Evolutionary conservation across 306 rosid genomes (phyloP), one percentile per base, ranked within the genome.

Genomic region (Trifolium pratense): DNA sequence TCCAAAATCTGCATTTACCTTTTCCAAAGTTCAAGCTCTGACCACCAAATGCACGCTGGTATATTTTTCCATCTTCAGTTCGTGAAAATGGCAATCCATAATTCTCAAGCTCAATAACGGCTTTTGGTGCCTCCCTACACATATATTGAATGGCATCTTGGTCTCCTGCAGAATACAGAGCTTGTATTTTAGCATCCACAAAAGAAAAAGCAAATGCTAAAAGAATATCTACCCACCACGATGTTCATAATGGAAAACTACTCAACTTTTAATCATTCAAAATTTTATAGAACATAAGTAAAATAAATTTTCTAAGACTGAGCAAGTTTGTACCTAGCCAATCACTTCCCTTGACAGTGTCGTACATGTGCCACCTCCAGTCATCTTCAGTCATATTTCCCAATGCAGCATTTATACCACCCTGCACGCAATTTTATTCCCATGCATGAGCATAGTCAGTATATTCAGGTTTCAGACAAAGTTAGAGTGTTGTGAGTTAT

Each of bases 301-400:
- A 49, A 23, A 55, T 61, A 34, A 14, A 36, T 6, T 6, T 32
- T 66, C 36, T 20, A 53, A 73, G 20, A 60, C 14, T 58, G 39
- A 6, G 17, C 1, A 13, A 43, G 74, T 31, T 36, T 8, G 23
- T 78, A 90, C 98, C 97, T 49, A 90, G 86, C 96, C 98, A 92
- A 79, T 92, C 98, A 74, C 98, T 92, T 84, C 97, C 97, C 74
- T 92, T 92, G 75, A 92, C 97, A 18, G 97, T 92, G 84, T 90
- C 98, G 26, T 92, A 92, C 97, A 92, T 92, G 86, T 92, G 98
- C 93, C 98, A 92, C 84, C 98, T 90, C 97, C 97, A 90, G 82
- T 92, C 98, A 86, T 90, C 98, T 83, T 92, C 98, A 6, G 82
- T 55, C 98, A 92, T 90, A 79, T 92, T 90, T 77, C 98, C 98